Base-by-base conservation (phyloP, 371 early-diverging fungal genomes). In the Encephalitozoon hellem region DNA sequence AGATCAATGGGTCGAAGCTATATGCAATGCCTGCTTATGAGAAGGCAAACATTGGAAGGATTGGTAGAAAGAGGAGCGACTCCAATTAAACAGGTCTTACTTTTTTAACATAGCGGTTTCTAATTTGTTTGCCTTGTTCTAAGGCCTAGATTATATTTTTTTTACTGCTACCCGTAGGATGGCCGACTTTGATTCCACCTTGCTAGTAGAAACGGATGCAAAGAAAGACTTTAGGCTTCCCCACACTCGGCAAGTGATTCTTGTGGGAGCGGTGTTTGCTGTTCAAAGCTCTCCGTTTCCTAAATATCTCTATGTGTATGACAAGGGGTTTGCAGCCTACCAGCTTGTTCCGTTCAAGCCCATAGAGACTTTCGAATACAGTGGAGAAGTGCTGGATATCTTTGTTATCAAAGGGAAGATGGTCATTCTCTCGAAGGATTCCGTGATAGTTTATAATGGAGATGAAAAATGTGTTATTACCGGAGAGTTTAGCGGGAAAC, bases 1-100 rank as follows among this genome's bases (percentile, higher is more conserved):
- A 74, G 41, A 8, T 74, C 42, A 47, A 67, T 6, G 67, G 59
- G 26, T 32, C 21, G 32, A 43, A 43, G 26, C 23, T 72, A 15
- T 52, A 15, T 41, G 73, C 73, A 64, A 45, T 30, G 11, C 49
- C 30, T 8, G 75, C 75, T 0, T 54, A 54, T 54, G 75, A 67
- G 28, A 67, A 67, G 63, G 67, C 64, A 8, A 30, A 18, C 42
- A 18, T 30, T n/a, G 42, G 67, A 25, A 45, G 51, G n/a, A 26
- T 15, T n/a, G 32, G 32, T 11, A 67, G 51, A 42, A 51, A 25
- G n/a, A 67, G 34, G 6, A 32, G 67, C 18, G 42, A 41, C 12
- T 39, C 30, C 32, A 32, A 67, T 47, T 45, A 67, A 67, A 67
- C 42, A 65, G 51, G 21, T 47, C 21, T 47, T 47, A 18, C 5